These are phyloP conservation scores for Gossypium davidsonii DNA, from an alignment of 441 rosid genomes.

Conservation along the genomic window DNA sequence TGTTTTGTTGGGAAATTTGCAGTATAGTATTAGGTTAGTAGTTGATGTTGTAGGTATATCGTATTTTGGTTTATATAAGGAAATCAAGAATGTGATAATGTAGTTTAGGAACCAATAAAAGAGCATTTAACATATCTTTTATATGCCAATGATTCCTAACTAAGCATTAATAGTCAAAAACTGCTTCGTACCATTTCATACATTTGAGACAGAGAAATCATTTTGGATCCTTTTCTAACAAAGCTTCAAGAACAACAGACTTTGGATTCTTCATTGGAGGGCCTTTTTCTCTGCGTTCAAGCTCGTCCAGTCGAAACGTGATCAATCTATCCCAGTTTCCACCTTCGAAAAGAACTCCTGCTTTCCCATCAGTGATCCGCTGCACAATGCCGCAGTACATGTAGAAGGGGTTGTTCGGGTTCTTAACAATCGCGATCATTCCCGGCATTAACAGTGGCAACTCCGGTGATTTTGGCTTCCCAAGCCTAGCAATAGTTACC, in stretches of 20 bases:
- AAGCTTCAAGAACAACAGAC: constrained; percentile 57
- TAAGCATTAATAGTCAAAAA: constrained; percentile 2
- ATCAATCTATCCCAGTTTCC: constrained; percentile 78
- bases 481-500: constrained; percentile 8
- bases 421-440: constrained; percentile 72
- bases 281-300: constrained; percentile 68
- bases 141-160: background rate
- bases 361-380: constrained; percentile 68
- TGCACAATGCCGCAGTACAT: constrained; percentile 82
- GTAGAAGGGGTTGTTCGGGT: constrained; percentile 58
- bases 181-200: constrained; percentile 12
- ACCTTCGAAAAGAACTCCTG: constrained; percentile 77
- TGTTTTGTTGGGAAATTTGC: constrained; percentile 7
- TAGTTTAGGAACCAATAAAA: constrained; percentile 16
- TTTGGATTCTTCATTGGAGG: constrained; percentile 77
- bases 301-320: constrained; percentile 77
- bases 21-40: background rate
- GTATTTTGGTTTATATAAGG: constrained; percentile 2
- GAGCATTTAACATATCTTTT: background rate
- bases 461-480: constrained; percentile 65
- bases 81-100: constrained; percentile 15
- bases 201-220: constrained; percentile 13
- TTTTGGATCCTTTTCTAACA: constrained; percentile 32
- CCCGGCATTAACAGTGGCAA: constrained; percentile 76
- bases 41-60: background rate